Base-by-base conservation (phyloP, 345 rosid species). In the Citrus mangshanensis region DNA sequence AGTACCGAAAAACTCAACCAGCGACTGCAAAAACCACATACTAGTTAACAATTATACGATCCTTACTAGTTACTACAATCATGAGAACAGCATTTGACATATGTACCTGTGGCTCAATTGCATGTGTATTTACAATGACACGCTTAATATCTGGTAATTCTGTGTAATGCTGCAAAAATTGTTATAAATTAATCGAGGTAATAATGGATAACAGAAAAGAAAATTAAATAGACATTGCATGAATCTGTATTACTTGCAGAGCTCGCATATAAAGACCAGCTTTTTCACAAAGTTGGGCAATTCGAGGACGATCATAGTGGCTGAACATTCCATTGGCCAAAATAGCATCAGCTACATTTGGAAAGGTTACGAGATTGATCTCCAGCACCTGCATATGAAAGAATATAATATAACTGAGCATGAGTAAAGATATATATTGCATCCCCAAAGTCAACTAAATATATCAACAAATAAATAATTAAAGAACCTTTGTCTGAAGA, bases 261-360 rank as follows among this genome's bases (percentile, higher is more conserved):
- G 99, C 97, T 76, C 95, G 89, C 35, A 95, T 87, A 77, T 84
- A 97, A 73, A 97, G 95, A 78, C 99, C 98, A 83, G 99, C 98
- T 85, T 97, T 97, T 85, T 94, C 99, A 91, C 99, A 97, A 77
- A 97, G 95, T 83, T 97, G 99, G 16, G 91, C 99, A 83, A 97
- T 82, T 56, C 99, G 94, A 75, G 98, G 98, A 73, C 97, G 93
- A 82, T 97, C 99, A 83, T 97, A 94, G 88, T 97, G 98, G 78
- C 95, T 92, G 84, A 94, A 97, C 99, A 97, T 94, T 79, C 95
- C 98, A 82, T 93, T 91, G 60, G 99, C 99, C 78, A 97, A 86
- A 85, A 97, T 93, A 66, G 96, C 97, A 88, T 97, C 99, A 82
- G 99, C 98, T 21, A 97, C 99, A 82, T 94, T 97, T 6, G 99